Evolutionary conservation across 78 protist species (phyloP).

Genomic region (Dictyostelium discoideum): DNA sequence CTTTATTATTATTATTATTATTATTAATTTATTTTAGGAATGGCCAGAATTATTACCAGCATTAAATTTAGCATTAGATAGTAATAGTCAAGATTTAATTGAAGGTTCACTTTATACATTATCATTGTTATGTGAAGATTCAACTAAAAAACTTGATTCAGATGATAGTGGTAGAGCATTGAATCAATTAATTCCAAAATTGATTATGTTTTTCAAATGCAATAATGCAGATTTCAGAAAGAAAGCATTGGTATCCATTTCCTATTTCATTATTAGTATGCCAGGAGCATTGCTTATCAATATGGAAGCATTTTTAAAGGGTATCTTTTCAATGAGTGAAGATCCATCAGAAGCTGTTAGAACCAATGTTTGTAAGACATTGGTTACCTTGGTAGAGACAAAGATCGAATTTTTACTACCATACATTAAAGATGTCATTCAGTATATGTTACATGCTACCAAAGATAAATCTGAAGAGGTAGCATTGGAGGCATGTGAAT

Average conservation of each 20-base stretch:
- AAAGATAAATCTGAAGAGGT: slow-evolving; percentile 81
- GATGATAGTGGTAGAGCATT: slow-evolving; percentile 49
- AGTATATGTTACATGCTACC: slow-evolving; percentile 75
- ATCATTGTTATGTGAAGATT: slow-evolving; percentile 78
- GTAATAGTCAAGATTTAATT: slow-evolving; percentile 24
- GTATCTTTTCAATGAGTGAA: slow-evolving; percentile 64
- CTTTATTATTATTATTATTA: background rate
- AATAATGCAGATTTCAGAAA: slow-evolving; percentile 10
- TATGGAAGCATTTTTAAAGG: slow-evolving; percentile 52
- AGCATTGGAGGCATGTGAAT: slow-evolving; percentile 91
- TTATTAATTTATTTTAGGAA: background rate
- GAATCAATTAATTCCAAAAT: slow-evolving; percentile 61
- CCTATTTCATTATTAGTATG: slow-evolving; percentile 30
- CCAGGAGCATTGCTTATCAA: slow-evolving; percentile 74
- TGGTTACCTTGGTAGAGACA: slow-evolving; percentile 68
- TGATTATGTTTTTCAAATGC: slow-evolving; percentile 43
- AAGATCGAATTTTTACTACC: slow-evolving; percentile 59
- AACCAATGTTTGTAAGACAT: slow-evolving; percentile 77
- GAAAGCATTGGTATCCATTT: slow-evolving; percentile 52
- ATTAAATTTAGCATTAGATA: slow-evolving; percentile 43
- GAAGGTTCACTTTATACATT: slow-evolving; percentile 65
- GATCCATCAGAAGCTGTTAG: slow-evolving; percentile 45
- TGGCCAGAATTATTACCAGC: slow-evolving; percentile 60
- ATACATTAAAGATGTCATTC: slow-evolving; percentile 62
- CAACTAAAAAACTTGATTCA: slow-evolving; percentile 22